Base-by-base conservation (phyloP, 805 yeast species). In the Ogataea haglerorum region DNA sequence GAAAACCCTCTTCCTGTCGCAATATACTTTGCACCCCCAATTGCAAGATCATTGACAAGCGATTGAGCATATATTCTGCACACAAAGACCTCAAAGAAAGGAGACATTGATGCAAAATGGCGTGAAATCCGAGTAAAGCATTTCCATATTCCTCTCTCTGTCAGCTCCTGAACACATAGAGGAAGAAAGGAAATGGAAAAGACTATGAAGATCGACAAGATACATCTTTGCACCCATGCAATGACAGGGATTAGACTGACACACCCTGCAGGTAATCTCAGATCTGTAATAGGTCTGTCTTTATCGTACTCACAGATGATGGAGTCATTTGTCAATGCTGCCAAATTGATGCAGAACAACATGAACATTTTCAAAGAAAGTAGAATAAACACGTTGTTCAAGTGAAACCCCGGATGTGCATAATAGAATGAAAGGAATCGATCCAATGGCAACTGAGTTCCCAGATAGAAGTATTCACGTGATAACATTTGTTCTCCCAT, bases 401-500 rank as follows among this genome's bases (percentile, higher is more conserved):
- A 67, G 57, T 85, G 95, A 67, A 85, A 85, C 15, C 95, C 95
- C 1, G 93, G 89, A 54, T 85, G 95, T 2, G 91, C 95, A 58
- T 82, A 85, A 61, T 80, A 85, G 60, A 85, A 85, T 0, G 91
- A 80, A 43, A 85, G 64, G 65, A 85, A 85, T 52, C 93, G 69
- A 56, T 85, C 93, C 46, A 85, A 64, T 2, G 91, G 88, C 26
- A 85, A 65, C 47, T 82, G 87, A 2, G 89, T 80, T 1, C 90
- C 85, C 47, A 85, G 68, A 56, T 85, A 84, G 60, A 77, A 85
- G 61, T 85, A 85, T 58, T 85, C 95, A 52, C 95, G 71, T 4
- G 91, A 84, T 42, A 85, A 69, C 77, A 84, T 79, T 57, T 85
- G 95, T 56, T 85, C 95, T 34, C 93, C 91, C 95, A 85, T 85